Percentiles rank a stretch among this genome's conserved stretches.
Conservation (phyloP, 306 rosid genomes). For the Corylus heterophylla region DNA sequence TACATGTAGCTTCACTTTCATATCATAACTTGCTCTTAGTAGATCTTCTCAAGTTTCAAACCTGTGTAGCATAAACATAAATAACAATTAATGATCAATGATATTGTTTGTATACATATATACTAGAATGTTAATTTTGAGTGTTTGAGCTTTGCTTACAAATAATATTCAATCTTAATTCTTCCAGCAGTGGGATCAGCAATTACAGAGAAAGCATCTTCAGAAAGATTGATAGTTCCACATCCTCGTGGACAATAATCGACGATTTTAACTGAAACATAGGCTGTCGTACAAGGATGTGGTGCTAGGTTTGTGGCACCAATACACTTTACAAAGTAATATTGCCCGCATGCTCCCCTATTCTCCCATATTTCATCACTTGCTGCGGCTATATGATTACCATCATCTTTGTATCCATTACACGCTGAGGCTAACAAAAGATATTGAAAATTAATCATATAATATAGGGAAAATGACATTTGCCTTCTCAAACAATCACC, state of each 20-base stretch:
- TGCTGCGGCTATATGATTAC: neutral
- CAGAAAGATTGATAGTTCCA: neutral
- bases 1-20: too few species aligned
- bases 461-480: too few species aligned
- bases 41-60: too few species aligned
- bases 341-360: neutral
- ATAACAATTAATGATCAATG: too few species aligned
- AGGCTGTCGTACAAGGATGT: neutral
- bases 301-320: neutral
- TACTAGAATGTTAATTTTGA: too few species aligned
- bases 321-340: neutral
- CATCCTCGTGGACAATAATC: neutral
- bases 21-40: too few species aligned
- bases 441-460: neutral
- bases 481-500: too few species aligned
- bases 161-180: neutral
- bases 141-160: neutral
- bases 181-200: constrained; percentile 5
- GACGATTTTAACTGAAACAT: neutral
- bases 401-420: neutral
- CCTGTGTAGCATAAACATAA: too few species aligned
- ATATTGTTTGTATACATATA: too few species aligned
- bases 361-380: neutral
- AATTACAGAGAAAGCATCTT: neutral
- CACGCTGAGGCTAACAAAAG: neutral